These are phyloP conservation scores for Phytopythium aichiense DNA, from an alignment of 352 stramenopile species.

Conservation along the genomic window DNA sequence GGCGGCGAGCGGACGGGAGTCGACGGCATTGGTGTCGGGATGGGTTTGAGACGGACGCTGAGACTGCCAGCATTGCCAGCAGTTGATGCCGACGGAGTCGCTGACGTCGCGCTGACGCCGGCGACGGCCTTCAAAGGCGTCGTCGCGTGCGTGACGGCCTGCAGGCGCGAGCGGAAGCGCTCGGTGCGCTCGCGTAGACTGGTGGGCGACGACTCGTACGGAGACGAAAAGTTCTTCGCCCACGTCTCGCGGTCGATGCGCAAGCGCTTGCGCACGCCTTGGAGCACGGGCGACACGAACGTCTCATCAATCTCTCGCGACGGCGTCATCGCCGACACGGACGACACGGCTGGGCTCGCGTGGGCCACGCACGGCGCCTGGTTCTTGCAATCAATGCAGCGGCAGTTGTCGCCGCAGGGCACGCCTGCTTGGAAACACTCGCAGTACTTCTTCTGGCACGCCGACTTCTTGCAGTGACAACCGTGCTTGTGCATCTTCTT, in stretches of 20 bases:
- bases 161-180: conserved; percentile 42
- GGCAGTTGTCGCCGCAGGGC: conserved; percentile 84
- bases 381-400: conserved; percentile 88
- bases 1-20: neutral
- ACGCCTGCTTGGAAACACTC: conserved; percentile 94
- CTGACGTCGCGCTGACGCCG: neutral
- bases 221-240: conserved; percentile 64
- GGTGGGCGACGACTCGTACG: conserved; percentile 51
- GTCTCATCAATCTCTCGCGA: conserved; percentile 37
- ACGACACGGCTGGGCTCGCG: conserved; percentile 17
- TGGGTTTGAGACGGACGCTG: conserved; percentile 16
- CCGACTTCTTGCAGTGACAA: conserved; percentile 96
- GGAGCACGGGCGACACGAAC: conserved; percentile 61
- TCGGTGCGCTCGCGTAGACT: conserved; percentile 48
- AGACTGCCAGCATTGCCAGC: conserved; percentile 6
- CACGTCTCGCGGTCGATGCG: conserved; percentile 66
- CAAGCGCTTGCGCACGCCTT: conserved; percentile 48
- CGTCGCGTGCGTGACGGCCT: conserved; percentile 15
- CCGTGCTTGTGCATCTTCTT: conserved; percentile 92
- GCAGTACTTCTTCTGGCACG: conserved; percentile 98
- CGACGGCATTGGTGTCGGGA: neutral
- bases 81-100: neutral
- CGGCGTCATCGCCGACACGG: conserved; percentile 20
- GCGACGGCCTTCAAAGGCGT: conserved; percentile 3
- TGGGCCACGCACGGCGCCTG: conserved; percentile 47